Evolutionary conservation across 2,329 filamentous ascomycete species (phyloP).

Genomic region (Epichloe coenophiala): DNA sequence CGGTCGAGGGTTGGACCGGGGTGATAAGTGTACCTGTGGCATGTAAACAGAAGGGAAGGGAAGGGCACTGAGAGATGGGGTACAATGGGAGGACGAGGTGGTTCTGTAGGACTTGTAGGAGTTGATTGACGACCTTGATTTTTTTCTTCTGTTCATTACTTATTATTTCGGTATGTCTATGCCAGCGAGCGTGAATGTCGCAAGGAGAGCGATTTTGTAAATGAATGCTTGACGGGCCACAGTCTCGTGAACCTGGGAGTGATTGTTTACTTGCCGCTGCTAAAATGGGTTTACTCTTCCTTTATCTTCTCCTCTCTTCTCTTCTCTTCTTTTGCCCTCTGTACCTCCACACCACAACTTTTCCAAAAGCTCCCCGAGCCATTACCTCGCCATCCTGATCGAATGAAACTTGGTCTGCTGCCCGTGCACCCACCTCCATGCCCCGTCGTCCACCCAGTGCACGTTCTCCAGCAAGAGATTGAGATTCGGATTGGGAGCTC

Average conservation of each 20-base stretch:
- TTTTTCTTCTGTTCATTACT: not conserved
- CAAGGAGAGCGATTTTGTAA: not conserved
- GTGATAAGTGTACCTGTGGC: conserved; percentile 7
- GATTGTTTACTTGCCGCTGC: not conserved
- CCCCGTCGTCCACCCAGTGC: not conserved
- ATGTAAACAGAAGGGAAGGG: conserved; percentile 9
- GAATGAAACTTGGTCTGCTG: not conserved
- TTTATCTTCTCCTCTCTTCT: not conserved
- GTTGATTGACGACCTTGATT: conserved; percentile 8
- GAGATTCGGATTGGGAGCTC: not conserved
- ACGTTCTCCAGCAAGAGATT: not conserved
- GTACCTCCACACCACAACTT: too few relatives aligned
- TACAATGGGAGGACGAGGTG: not conserved
- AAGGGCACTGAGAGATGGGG: conserved; percentile 1
- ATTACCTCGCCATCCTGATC: not conserved
- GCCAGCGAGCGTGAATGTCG: not conserved
- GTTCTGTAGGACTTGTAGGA: conserved; percentile 10
- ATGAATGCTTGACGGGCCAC: conserved; percentile 1
- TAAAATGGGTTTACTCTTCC: too few relatives aligned
- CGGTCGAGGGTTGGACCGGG: conserved; percentile 4
- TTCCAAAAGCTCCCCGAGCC: not conserved
- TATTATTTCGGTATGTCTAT: not conserved
- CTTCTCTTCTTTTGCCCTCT: not conserved
- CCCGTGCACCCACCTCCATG: not conserved
- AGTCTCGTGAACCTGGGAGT: not conserved